phyloP scores from a whole-genome alignment of 1,284 basidiomycete species.

The Uromyces viciae-fabae region DNA sequence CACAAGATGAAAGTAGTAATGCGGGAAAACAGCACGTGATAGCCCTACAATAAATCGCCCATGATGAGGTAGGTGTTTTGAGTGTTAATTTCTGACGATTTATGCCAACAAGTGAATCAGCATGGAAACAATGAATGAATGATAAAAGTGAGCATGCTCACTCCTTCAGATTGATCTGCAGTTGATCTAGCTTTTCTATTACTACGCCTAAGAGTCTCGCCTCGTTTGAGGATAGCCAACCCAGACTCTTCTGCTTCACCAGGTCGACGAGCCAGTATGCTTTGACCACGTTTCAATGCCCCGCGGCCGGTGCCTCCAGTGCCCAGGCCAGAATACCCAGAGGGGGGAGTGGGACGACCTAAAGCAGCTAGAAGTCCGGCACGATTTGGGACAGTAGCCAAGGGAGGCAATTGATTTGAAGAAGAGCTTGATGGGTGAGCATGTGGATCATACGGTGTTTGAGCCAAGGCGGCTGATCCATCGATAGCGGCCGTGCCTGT shows the following conservation, averaged over 20 bases:
- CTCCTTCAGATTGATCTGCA: conserved; percentile 55
- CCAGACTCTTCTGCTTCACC: conserved; percentile 71
- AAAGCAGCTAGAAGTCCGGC: conserved; percentile 41
- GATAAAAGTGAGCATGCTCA: conserved; percentile 12
- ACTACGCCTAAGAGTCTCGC: conserved; percentile 64
- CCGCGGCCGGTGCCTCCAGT: conserved; percentile 49
- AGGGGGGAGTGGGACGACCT: conserved; percentile 49
- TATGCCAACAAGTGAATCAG: background rate
- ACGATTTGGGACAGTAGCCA: conserved; percentile 18
- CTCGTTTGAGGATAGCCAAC: conserved; percentile 76
- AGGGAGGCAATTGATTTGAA: conserved; percentile 26
- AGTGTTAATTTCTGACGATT: background rate
- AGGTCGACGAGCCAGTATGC: conserved; percentile 76
- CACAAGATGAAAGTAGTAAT: conserved; percentile 66
- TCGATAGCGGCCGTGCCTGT: conserved; percentile 26
- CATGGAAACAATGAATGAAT: background rate
- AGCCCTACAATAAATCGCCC: conserved; percentile 93
- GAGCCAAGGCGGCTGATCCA: conserved; percentile 19
- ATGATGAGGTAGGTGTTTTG: conserved; percentile 80
- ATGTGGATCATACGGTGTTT: conserved; percentile 68
- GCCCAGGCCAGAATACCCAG: background rate
- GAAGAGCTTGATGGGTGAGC: conserved; percentile 60
- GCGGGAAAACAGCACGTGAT: conserved; percentile 79
- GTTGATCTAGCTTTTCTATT: conserved; percentile 61
- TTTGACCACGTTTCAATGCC: conserved; percentile 73